phyloP scores from a whole-genome alignment of 805 yeast genomes.

The Candida golubevii region DNA sequence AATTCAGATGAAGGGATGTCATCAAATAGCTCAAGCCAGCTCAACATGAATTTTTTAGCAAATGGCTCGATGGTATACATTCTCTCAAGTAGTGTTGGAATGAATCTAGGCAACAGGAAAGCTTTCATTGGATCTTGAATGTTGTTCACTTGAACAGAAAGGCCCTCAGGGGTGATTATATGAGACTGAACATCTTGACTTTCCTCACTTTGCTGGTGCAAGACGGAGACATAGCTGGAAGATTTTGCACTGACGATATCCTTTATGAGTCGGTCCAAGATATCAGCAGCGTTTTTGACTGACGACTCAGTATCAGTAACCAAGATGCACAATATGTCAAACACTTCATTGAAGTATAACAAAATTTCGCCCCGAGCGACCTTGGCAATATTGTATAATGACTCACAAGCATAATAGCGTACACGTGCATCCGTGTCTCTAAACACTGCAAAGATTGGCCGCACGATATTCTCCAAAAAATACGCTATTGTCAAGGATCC shows the following conservation, averaged over 20 bases:
- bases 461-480: slow-evolving; percentile 80
- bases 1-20: slow-evolving; percentile 90
- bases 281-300: slow-evolving; percentile 92
- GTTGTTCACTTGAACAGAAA: slow-evolving; percentile 55
- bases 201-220: slow-evolving; percentile 44
- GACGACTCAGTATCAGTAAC: slow-evolving; percentile 89
- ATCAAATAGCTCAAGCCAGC: slow-evolving; percentile 90
- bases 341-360: slow-evolving; percentile 87
- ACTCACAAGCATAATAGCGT: slow-evolving; percentile 94
- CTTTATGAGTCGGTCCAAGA: slow-evolving; percentile 82
- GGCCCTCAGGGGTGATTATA: slow-evolving; percentile 53
- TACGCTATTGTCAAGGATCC: slow-evolving; percentile 80
- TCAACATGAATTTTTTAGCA: slow-evolving; percentile 84
- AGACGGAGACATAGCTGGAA: slow-evolving; percentile 74
- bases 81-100: slow-evolving; percentile 86
- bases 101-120: slow-evolving; percentile 79
- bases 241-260: slow-evolving; percentile 96
- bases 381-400: slow-evolving; percentile 91
- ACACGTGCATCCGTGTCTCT: slow-evolving; percentile 98
- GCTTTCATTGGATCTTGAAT: slow-evolving; percentile 61
- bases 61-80: slow-evolving; percentile 91
- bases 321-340: slow-evolving; percentile 84
- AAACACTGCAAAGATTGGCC: slow-evolving; percentile 91
- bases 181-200: slow-evolving; percentile 32
- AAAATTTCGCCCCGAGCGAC: slow-evolving; percentile 94